Evolutionary conservation across 2,329 filamentous ascomycete species (phyloP).

Genomic region (Dissoconium aciculare): DNA sequence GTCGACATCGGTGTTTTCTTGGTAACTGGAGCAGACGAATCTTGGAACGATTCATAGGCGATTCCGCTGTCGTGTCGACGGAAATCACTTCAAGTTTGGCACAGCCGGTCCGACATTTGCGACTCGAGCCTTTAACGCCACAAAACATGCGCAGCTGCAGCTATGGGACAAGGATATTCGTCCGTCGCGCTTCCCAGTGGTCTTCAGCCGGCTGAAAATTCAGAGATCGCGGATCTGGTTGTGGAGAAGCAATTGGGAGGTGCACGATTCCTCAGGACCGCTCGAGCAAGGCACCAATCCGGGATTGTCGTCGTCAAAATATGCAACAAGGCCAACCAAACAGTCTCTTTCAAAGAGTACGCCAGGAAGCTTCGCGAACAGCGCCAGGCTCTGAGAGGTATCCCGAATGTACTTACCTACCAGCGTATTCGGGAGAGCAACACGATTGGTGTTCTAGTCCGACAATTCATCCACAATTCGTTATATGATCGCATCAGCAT

Average conservation of each 20-base stretch:
- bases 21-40: too few relatives aligned
- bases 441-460: conserved; percentile 79
- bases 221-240: conserved; percentile 75
- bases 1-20: too few relatives aligned
- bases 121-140: too few relatives aligned
- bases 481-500: conserved; percentile 95
- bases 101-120: too few relatives aligned
- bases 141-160: conserved; percentile 13
- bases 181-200: conserved; percentile 85
- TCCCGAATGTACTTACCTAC: conserved; percentile 84
- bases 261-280: conserved; percentile 91
- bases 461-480: conserved; percentile 91
- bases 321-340: conserved; percentile 78
- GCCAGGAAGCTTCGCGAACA: conserved; percentile 71
- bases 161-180: conserved; percentile 84
- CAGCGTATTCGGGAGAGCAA: conserved; percentile 84
- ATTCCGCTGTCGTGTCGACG: too few relatives aligned
- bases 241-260: conserved; percentile 89
- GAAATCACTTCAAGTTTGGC: too few relatives aligned
- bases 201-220: conserved; percentile 82
- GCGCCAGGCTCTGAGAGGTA: conserved; percentile 59
- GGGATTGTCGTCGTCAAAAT: conserved; percentile 89
- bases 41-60: too few relatives aligned
- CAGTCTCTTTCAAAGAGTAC: conserved; percentile 67
- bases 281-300: conserved; percentile 77